Conservation (phyloP, 768 basidiomycete genomes). For the Psilocybe sp. region DNA sequence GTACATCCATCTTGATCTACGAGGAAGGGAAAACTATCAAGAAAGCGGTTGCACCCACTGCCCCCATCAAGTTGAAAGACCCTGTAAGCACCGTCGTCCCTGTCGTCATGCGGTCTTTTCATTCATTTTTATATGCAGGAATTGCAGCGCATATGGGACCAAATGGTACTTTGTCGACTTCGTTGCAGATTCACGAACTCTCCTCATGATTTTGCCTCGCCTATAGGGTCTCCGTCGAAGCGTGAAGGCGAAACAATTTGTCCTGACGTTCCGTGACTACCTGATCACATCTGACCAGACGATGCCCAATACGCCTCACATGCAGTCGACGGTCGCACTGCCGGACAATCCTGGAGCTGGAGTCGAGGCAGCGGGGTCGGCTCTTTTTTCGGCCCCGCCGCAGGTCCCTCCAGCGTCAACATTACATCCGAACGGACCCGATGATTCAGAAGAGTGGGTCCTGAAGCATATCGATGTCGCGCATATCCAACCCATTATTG, state of each 20-base stretch:
- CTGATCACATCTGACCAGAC: not conserved
- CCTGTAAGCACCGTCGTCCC: not conserved
- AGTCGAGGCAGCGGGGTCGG: no score
- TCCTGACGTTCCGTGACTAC: not conserved
- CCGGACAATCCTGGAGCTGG: no score
- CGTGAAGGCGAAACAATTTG: conserved; percentile 1
- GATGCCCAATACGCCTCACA: no score
- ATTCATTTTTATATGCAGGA: not conserved
- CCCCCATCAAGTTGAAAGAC: conserved; percentile 5
- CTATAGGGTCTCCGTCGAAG: not conserved
- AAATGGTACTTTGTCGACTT: not conserved
- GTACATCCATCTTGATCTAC: conserved; percentile 1
- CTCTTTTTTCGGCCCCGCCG: no score
- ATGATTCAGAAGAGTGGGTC: conserved; percentile 14
- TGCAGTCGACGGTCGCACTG: no score
- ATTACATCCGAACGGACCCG: not conserved
- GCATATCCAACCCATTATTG: conserved; percentile 20
- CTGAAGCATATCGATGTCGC: conserved; percentile 20
- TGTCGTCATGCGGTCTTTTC: not conserved
- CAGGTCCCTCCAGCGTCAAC: no score
- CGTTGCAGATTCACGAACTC: not conserved
- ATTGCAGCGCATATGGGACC: not conserved
- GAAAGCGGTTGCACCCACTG: not conserved
- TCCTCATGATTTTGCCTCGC: not conserved
- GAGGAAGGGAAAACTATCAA: conserved; percentile 5